Conservation (phyloP, 495 filamentous ascomycete genomes). For the Pseudomonodictys pantanalensis region DNA sequence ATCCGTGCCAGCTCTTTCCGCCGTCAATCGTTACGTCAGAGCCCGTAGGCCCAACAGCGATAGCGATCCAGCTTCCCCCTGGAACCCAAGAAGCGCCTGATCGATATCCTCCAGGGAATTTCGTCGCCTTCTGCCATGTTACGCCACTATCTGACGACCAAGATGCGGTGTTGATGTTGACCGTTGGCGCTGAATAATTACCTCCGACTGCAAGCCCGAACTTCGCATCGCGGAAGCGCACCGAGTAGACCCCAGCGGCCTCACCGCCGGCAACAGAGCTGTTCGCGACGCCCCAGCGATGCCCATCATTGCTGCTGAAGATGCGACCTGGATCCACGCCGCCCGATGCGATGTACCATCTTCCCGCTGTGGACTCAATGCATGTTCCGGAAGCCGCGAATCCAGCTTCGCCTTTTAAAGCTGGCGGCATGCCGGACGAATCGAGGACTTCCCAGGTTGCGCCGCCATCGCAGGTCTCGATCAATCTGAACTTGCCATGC, state of each 20-base stretch:
- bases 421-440: slow-evolving; percentile 4
- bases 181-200: slow-evolving; percentile 11
- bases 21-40: slow-evolving; percentile 20
- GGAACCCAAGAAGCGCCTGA: slow-evolving; percentile 10
- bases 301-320: slow-evolving; percentile 5
- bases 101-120: slow-evolving; percentile 15
- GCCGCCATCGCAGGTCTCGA: slow-evolving; percentile 17
- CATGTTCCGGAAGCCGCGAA: slow-evolving; percentile 20
- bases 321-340: slow-evolving; percentile 18
- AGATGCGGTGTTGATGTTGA: not conserved
- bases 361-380: slow-evolving; percentile 16
- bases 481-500: slow-evolving; percentile 15
- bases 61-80: not conserved
- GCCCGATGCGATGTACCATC: slow-evolving; percentile 22
- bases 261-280: slow-evolving; percentile 10
- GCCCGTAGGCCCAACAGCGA: slow-evolving; percentile 15
- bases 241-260: slow-evolving; percentile 16
- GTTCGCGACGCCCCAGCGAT: slow-evolving; percentile 9
- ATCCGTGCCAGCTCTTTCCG: slow-evolving; percentile 13
- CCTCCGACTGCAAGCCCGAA: slow-evolving; percentile 15
- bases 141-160: slow-evolving; percentile 12
- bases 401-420: slow-evolving; percentile 11
- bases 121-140: slow-evolving; percentile 6
- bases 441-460: slow-evolving; percentile 7
- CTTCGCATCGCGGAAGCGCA: slow-evolving; percentile 19